Percentiles rank a stretch among this genome's conserved stretches.
Conservation (phyloP, 1,139 yeast genomes). For the Saccharomyces hybrid region DNA sequence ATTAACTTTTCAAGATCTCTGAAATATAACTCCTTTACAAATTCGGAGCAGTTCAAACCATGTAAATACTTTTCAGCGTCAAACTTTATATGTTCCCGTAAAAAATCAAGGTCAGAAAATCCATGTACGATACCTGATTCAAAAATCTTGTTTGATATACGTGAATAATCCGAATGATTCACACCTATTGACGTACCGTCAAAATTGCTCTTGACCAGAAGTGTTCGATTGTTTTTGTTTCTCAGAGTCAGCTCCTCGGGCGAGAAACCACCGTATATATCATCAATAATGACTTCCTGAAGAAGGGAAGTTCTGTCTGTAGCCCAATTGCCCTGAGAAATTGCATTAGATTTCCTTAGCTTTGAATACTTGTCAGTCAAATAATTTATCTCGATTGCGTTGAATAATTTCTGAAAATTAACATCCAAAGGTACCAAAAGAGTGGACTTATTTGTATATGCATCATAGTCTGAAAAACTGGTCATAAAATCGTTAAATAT, state of each 20-base stretch:
- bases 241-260: conserved; percentile 1
- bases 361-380: conserved; percentile 30
- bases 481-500: conserved; percentile 1
- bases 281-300: conserved; percentile 15
- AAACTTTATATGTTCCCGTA: conserved; percentile 38
- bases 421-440: conserved; percentile 42
- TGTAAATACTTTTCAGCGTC: conserved; percentile 66
- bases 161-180: conserved; percentile 27
- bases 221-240: conserved; percentile 24
- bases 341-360: conserved; percentile 8
- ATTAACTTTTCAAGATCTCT: conserved; percentile 52
- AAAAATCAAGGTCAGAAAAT: conserved; percentile 37
- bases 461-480: conserved; percentile 3
- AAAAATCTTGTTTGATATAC: conserved; percentile 40
- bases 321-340: conserved; percentile 33
- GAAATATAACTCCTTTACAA: conserved; percentile 64
- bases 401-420: conserved; percentile 32
- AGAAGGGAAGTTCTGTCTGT: conserved; percentile 19
- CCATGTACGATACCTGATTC: conserved; percentile 60
- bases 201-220: conserved; percentile 27
- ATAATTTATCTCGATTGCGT: conserved; percentile 43
- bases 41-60: conserved; percentile 60
- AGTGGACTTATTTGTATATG: conserved; percentile 20
- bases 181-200: conserved; percentile 32
- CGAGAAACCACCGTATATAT: conserved; percentile 24